Evolutionary conservation across 2,329 filamentous ascomycete species (phyloP).

Genomic region (Triangularia setosa): DNA sequence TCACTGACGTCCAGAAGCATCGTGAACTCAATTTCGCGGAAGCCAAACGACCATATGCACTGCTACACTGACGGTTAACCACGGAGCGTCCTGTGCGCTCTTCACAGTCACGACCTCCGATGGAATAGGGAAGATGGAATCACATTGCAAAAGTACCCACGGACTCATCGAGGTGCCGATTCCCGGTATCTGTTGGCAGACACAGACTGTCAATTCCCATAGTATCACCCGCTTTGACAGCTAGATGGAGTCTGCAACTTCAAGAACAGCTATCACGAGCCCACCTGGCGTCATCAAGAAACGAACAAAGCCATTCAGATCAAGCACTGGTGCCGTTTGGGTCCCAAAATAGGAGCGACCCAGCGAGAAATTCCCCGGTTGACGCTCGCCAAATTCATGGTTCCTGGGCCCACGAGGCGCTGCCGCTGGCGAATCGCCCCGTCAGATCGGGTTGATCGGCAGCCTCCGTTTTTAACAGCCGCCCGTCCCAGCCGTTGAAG

Average conservation of each 20-base stretch:
- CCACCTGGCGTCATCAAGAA: background rate
- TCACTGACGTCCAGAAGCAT: background rate
- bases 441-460: conserved; percentile 2
- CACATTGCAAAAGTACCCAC: background rate
- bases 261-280: background rate
- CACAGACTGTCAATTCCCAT: background rate
- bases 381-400: conserved; percentile 1
- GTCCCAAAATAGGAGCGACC: background rate
- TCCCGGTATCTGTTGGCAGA: background rate
- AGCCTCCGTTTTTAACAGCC: conserved; percentile 1
- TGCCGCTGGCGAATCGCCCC: conserved; percentile 2
- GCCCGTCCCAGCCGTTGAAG: conserved; percentile 1
- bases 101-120: background rate
- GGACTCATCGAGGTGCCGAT: background rate
- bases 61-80: conserved; percentile 3
- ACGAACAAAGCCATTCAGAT: background rate
- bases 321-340: background rate
- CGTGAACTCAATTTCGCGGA: conserved; percentile 6
- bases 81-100: background rate
- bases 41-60: conserved; percentile 1
- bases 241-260: background rate
- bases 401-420: background rate
- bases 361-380: background rate
- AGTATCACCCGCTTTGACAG: background rate
- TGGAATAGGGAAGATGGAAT: background rate